These are phyloP conservation scores for Plasmodium sp. DNA, from an alignment of 169 alveolate species.

Conservation along the genomic window DNA sequence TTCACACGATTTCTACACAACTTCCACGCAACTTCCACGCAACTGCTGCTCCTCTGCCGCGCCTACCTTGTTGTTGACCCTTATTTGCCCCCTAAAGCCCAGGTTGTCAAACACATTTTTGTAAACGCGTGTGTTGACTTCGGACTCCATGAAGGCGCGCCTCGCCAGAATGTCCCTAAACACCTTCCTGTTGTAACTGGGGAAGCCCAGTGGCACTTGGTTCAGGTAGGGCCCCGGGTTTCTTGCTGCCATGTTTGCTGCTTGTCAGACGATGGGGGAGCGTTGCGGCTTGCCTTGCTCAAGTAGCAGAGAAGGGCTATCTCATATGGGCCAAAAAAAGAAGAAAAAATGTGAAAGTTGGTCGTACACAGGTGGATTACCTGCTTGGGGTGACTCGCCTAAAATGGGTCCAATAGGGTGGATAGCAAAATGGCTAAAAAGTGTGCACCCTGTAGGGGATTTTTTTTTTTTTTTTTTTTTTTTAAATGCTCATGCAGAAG, in stretches of 20 bases:
- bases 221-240: conserved; percentile 88
- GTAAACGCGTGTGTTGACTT: conserved; percentile 87
- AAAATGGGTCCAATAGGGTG: background rate
- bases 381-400: background rate
- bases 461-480: background rate
- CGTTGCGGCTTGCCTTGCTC: background rate
- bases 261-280: background rate
- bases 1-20: background rate
- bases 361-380: background rate
- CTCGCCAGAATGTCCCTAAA: conserved; percentile 83
- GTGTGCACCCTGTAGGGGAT: background rate
- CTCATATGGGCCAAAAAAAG: background rate
- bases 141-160: conserved; percentile 85
- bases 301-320: background rate
- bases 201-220: conserved; percentile 89
- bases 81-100: conserved; percentile 87
- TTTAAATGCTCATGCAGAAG: background rate
- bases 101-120: conserved; percentile 83
- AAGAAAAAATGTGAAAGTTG: background rate
- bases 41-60: background rate
- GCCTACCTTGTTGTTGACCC: conserved; percentile 85
- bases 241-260: conserved; percentile 87
- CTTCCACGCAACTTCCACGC: background rate
- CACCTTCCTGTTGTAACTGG: conserved; percentile 85
- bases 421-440: background rate